A percentile compares a stretch with the other conserved stretches of the same genome.
phyloP scores from a whole-genome alignment of 192 early-diverging fungal species.

The Podila epicladia region DNA sequence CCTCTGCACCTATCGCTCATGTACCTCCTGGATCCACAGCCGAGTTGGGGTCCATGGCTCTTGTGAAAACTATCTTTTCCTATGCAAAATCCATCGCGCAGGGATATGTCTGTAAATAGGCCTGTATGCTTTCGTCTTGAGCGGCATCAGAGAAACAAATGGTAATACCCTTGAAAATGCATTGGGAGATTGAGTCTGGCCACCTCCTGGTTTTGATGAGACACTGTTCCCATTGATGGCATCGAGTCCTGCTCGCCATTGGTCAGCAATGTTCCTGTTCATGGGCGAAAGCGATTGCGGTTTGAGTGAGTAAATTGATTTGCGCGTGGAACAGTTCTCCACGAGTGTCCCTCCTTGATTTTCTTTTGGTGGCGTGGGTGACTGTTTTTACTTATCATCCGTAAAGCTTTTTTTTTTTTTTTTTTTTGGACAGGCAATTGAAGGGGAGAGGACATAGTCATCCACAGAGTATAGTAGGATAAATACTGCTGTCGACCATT shows the following conservation, averaged over 20 bases:
- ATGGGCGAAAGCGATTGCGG: background rate
- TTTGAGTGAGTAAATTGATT: too few relatives aligned
- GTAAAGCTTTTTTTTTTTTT: too few relatives aligned
- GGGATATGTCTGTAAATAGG: background rate
- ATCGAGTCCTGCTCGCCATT: background rate
- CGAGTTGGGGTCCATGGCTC: slow-evolving; percentile 19
- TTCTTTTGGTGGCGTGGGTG: too few relatives aligned
- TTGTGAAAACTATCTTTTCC: slow-evolving; percentile 19
- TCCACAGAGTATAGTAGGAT: too few relatives aligned
- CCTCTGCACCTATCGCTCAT: too few relatives aligned
- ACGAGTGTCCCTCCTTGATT: too few relatives aligned
- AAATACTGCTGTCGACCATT: too few relatives aligned
- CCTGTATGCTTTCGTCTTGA: background rate
- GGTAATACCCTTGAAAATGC: background rate
- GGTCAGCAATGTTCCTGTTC: background rate
- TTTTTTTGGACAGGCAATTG: too few relatives aligned
- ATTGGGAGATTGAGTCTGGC: background rate
- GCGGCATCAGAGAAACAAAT: background rate
- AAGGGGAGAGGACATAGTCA: too few relatives aligned
- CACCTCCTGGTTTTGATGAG: background rate
- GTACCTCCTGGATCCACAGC: background rate
- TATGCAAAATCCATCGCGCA: background rate
- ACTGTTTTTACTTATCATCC: too few relatives aligned
- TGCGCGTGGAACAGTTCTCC: too few relatives aligned
- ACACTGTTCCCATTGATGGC: background rate